Conservation (phyloP, 2,329 filamentous ascomycete genomes). For the Penicillium vulpinum region DNA sequence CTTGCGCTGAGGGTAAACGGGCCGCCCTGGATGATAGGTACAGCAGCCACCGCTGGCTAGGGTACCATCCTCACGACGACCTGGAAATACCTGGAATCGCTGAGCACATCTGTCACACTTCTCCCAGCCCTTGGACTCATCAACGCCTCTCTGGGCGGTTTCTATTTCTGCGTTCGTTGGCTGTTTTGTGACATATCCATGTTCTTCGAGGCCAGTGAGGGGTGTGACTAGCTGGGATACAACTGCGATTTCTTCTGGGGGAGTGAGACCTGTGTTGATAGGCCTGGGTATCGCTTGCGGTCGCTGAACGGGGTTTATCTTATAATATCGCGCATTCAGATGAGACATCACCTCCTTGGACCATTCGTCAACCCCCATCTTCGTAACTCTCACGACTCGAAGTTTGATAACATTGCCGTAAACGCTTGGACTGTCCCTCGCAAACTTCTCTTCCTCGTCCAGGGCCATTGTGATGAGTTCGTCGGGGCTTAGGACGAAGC, state of each 20-base stretch:
- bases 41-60: slow-evolving; percentile 76
- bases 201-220: slow-evolving; percentile 61
- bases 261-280: slow-evolving; percentile 69
- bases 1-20: slow-evolving; percentile 58
- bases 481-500: slow-evolving; percentile 42
- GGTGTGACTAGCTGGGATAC: slow-evolving; percentile 64
- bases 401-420: slow-evolving; percentile 86
- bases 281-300: slow-evolving; percentile 47
- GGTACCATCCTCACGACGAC: slow-evolving; percentile 73
- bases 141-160: slow-evolving; percentile 64
- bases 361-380: slow-evolving; percentile 74
- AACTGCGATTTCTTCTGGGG: slow-evolving; percentile 67
- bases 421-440: slow-evolving; percentile 65
- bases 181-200: slow-evolving; percentile 72
- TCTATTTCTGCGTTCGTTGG: slow-evolving; percentile 68
- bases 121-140: slow-evolving; percentile 74
- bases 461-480: slow-evolving; percentile 49
- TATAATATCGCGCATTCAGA: slow-evolving; percentile 41
- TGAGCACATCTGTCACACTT: slow-evolving; percentile 81
- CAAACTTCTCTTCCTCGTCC: slow-evolving; percentile 73
- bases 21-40: slow-evolving; percentile 75
- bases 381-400: slow-evolving; percentile 71
- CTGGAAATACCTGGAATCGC: slow-evolving; percentile 90
- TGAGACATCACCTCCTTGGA: slow-evolving; percentile 58
- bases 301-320: slow-evolving; percentile 27